Evolutionary conservation across 2,329 filamentous ascomycete genomes (phyloP).

Genomic region (Xylaria sp.): DNA sequence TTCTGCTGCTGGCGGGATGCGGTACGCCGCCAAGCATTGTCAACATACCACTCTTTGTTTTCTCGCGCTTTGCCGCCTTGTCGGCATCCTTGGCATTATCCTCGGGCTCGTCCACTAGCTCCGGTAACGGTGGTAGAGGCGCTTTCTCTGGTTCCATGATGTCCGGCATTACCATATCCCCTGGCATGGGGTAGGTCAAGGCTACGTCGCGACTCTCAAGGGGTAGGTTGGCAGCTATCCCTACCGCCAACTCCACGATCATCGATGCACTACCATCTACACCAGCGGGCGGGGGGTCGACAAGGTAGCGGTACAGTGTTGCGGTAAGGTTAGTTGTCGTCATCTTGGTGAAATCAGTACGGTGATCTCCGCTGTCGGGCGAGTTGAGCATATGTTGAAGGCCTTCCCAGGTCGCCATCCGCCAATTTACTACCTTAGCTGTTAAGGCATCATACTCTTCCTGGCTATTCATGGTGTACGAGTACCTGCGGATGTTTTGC

Average conservation of each 20-base stretch:
- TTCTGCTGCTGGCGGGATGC: slow-evolving; percentile 49
- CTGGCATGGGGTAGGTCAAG: slow-evolving; percentile 86
- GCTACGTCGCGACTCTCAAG: slow-evolving; percentile 91
- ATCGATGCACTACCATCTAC: slow-evolving; percentile 90
- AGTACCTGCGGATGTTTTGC: slow-evolving; percentile 83
- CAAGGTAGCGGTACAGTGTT: slow-evolving; percentile 77
- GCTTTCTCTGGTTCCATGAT: slow-evolving; percentile 90
- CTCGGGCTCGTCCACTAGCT: slow-evolving; percentile 53
- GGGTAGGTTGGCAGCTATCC: slow-evolving; percentile 86
- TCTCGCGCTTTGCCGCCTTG: slow-evolving; percentile 54
- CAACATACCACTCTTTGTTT: slow-evolving; percentile 63
- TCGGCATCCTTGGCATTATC: slow-evolving; percentile 55
- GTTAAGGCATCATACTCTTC: slow-evolving; percentile 92
- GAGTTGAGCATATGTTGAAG: slow-evolving; percentile 76
- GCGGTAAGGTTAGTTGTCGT: slow-evolving; percentile 76
- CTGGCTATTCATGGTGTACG: slow-evolving; percentile 77
- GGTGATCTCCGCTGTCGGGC: slow-evolving; percentile 72
- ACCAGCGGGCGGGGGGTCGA: slow-evolving; percentile 80
- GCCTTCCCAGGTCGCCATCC: slow-evolving; percentile 93
- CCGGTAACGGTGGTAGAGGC: slow-evolving; percentile 69
- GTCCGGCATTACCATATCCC: slow-evolving; percentile 73
- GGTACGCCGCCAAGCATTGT: slow-evolving; percentile 48
- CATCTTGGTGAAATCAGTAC: slow-evolving; percentile 74
- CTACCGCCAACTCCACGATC: slow-evolving; percentile 91
- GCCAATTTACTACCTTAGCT: slow-evolving; percentile 90